These are phyloP conservation scores for Beauveria pseudobassiana DNA, from an alignment of 2,329 filamentous ascomycete species.

Conservation along the genomic window DNA sequence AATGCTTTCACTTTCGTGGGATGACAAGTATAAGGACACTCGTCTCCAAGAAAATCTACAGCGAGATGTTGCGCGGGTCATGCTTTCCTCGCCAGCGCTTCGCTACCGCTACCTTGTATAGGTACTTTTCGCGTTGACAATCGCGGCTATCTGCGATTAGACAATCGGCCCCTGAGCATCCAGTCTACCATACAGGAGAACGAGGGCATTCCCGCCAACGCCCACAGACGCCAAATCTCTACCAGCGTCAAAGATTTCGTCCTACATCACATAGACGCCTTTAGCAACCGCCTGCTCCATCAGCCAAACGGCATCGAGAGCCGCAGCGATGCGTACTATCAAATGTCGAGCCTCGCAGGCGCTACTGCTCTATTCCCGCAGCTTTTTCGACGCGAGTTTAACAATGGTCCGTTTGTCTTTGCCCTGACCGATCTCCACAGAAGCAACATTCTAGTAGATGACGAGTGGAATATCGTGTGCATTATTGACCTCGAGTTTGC, in stretches of 20 bases:
- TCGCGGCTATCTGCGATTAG: conserved; percentile 23
- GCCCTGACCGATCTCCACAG: conserved; percentile 24
- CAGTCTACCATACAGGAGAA: conserved; percentile 12
- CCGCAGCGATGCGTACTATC: conserved; percentile 11
- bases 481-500: conserved; percentile 27
- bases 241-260: conserved; percentile 14
- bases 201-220: conserved; percentile 10
- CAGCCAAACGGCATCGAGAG: conserved; percentile 16
- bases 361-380: conserved; percentile 13
- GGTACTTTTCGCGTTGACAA: conserved; percentile 22
- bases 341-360: conserved; percentile 15
- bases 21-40: conserved; percentile 14
- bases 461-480: conserved; percentile 25
- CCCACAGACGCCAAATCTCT: conserved; percentile 9
- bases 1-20: conserved; percentile 18
- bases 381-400: conserved; percentile 17
- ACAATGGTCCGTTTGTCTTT: conserved; percentile 22
- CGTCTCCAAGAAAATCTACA: conserved; percentile 21
- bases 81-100: conserved; percentile 24
- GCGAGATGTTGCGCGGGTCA: conserved; percentile 21
- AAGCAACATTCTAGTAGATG: conserved; percentile 28
- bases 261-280: conserved; percentile 12
- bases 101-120: conserved; percentile 19
- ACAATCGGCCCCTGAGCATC: conserved; percentile 15
- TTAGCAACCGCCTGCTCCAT: conserved; percentile 15